Conservation (phyloP, 2,329 filamentous ascomycete genomes). For the Lachnellula subtilissima region DNA sequence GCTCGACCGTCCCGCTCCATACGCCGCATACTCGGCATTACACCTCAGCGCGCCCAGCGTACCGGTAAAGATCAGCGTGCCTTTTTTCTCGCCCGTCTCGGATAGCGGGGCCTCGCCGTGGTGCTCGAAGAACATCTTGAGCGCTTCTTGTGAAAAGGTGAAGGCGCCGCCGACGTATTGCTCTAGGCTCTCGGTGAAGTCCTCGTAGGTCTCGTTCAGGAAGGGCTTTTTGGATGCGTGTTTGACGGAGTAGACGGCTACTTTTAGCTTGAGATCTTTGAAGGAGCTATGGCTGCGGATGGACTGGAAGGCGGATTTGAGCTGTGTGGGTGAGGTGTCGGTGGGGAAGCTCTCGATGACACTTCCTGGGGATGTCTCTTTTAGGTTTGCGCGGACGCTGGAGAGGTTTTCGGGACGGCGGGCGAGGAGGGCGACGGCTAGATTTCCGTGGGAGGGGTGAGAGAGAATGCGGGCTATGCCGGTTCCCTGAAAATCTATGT, state of each 20-base stretch:
- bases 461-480: conserved; percentile 54
- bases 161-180: conserved; percentile 52
- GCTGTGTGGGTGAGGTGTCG: conserved; percentile 43
- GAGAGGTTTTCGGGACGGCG: conserved; percentile 42
- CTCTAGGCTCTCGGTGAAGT: conserved; percentile 43
- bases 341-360: conserved; percentile 48
- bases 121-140: conserved; percentile 48
- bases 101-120: conserved; percentile 42
- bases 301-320: conserved; percentile 44
- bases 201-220: conserved; percentile 47
- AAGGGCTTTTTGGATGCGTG: conserved; percentile 51
- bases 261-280: conserved; percentile 43
- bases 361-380: conserved; percentile 37
- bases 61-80: conserved; percentile 53
- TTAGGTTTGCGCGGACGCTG: conserved; percentile 39
- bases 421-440: conserved; percentile 50
- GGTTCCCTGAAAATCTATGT: conserved; percentile 37
- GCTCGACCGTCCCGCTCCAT: conserved; percentile 48
- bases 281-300: conserved; percentile 47
- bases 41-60: conserved; percentile 50
- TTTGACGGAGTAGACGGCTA: conserved; percentile 54
- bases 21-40: conserved; percentile 49
- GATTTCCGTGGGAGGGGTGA: conserved; percentile 48
- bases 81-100: conserved; percentile 47
- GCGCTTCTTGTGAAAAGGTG: conserved; percentile 48